A percentile compares a stretch with the other conserved stretches of the same genome.
Conservation (phyloP, 371 early-diverging fungal genomes). For the Mortierella sp. region DNA sequence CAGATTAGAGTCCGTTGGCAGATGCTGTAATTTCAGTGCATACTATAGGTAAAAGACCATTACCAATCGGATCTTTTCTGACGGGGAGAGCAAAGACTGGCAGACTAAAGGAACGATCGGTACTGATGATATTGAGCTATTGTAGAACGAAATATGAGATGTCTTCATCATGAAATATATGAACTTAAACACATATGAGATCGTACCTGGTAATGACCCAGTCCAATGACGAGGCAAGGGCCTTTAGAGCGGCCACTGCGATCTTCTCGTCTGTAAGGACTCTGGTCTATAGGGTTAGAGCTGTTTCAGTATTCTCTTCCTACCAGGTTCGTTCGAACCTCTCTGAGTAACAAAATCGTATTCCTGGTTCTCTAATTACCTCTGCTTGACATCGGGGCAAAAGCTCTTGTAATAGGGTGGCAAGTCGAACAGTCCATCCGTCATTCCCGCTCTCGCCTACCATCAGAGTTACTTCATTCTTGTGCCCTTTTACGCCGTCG, state of each 20-base stretch:
- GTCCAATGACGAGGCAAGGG: slow-evolving; percentile 50
- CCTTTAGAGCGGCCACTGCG: slow-evolving; percentile 44
- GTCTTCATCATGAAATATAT: not conserved
- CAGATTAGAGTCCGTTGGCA: not conserved
- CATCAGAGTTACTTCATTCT: slow-evolving; percentile 50
- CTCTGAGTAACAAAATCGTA: too few relatives aligned
- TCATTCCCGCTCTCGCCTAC: slow-evolving; percentile 59
- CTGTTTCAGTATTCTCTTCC: not conserved
- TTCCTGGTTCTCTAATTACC: slow-evolving; percentile 1
- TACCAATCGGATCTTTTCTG: slow-evolving; percentile 53
- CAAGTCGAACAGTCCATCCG: slow-evolving; percentile 65
- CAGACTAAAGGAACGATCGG: slow-evolving; percentile 31
- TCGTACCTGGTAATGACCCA: slow-evolving; percentile 56
- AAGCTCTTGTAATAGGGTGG: slow-evolving; percentile 33
- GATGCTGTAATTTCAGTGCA: not conserved
- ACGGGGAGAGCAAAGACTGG: slow-evolving; percentile 28
- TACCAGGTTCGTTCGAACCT: too few relatives aligned
- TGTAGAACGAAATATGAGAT: not conserved
- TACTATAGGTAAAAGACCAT: not conserved
- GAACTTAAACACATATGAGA: not conserved
- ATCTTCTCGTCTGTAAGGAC: slow-evolving; percentile 46
- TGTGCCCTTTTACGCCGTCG: slow-evolving; percentile 48
- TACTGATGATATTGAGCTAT: slow-evolving; percentile 27
- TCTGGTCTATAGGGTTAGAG: slow-evolving; percentile 5
- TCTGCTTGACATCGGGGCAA: slow-evolving; percentile 36